phyloP scores from a whole-genome alignment of 2,329 filamentous ascomycete species.

The Hirsutella rhossiliensis region DNA sequence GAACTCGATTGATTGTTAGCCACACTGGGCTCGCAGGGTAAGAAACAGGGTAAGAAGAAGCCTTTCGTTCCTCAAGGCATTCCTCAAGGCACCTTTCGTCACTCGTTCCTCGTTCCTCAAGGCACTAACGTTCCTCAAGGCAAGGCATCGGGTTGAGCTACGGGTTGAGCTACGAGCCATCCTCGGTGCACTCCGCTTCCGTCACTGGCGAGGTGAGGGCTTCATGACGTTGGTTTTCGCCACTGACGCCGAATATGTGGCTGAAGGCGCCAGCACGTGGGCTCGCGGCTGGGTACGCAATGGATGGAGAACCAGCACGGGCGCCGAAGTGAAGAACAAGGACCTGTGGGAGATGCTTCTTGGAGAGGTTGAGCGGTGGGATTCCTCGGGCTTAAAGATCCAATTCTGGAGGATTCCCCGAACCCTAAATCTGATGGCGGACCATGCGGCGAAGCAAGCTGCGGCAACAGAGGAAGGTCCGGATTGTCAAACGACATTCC shows the following conservation, averaged over 20 bases:
- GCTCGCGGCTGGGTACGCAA: not conserved
- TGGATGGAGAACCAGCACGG: conserved; percentile 1
- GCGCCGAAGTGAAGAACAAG: conserved; percentile 3
- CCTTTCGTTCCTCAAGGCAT: too few relatives aligned
- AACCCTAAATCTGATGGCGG: not conserved
- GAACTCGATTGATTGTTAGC: too few relatives aligned
- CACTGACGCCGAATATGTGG: conserved; percentile 3
- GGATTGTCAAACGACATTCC: too few relatives aligned
- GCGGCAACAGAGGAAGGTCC: conserved; percentile 2
- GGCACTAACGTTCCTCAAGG: too few relatives aligned
- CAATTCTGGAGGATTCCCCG: conserved; percentile 5
- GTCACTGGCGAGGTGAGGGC: not conserved
- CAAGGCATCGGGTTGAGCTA: too few relatives aligned
- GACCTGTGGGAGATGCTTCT: conserved; percentile 5
- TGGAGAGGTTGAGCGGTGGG: not conserved
- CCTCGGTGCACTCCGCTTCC: conserved; percentile 1
- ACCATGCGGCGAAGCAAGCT: conserved; percentile 3
- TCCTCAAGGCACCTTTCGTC: too few relatives aligned
- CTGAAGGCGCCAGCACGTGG: conserved; percentile 1
- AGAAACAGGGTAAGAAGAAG: too few relatives aligned
- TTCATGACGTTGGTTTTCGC: conserved; percentile 3
- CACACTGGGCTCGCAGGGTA: too few relatives aligned
- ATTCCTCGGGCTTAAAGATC: conserved; percentile 1
- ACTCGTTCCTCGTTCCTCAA: too few relatives aligned
- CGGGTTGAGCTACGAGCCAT: conserved; percentile 3